Percentiles rank a stretch among this genome's conserved stretches.
phyloP scores from a whole-genome alignment of 2,329 filamentous ascomycete species.

The Fusarium paranaense region DNA sequence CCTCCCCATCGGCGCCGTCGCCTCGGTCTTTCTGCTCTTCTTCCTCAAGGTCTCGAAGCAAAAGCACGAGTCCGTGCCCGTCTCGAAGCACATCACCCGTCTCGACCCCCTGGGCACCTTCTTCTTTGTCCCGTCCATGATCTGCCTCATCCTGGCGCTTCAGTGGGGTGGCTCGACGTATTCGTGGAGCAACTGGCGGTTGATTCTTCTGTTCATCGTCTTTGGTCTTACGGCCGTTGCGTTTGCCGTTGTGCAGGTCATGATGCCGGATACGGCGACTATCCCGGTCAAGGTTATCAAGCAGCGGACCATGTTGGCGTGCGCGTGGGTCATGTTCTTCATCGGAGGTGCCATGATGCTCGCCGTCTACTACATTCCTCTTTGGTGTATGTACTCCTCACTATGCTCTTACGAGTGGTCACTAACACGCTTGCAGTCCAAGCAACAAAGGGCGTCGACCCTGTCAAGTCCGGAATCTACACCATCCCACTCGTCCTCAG shows the following conservation, averaged over 20 bases:
- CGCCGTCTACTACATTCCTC: constrained; percentile 64
- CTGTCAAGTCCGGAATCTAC: constrained; percentile 67
- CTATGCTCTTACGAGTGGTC: neutral
- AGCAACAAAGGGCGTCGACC: constrained; percentile 63
- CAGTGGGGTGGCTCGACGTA: constrained; percentile 71
- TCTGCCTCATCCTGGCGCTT: constrained; percentile 71
- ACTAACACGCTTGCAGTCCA: constrained; percentile 58
- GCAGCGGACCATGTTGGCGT: constrained; percentile 65
- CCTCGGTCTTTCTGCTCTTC: constrained; percentile 61
- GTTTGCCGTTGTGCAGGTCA: constrained; percentile 64
- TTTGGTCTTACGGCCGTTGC: constrained; percentile 59
- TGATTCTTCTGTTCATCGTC: constrained; percentile 65
- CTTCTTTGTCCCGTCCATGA: constrained; percentile 69
- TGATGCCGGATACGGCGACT: constrained; percentile 67
- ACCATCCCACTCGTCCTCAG: constrained; percentile 68
- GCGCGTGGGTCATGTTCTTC: constrained; percentile 60
- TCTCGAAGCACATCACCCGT: constrained; percentile 59
- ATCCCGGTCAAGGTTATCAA: constrained; percentile 66
- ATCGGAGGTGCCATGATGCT: constrained; percentile 64
- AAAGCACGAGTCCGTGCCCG: constrained; percentile 43
- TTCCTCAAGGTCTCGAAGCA: constrained; percentile 58
- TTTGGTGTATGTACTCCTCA: constrained; percentile 61
- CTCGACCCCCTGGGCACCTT: constrained; percentile 70
- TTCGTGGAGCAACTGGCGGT: constrained; percentile 63
- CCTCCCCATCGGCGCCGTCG: constrained; percentile 65